Conservation (phyloP, 129 eudicot genomes). For the Gnaphalium uliginosum region DNA sequence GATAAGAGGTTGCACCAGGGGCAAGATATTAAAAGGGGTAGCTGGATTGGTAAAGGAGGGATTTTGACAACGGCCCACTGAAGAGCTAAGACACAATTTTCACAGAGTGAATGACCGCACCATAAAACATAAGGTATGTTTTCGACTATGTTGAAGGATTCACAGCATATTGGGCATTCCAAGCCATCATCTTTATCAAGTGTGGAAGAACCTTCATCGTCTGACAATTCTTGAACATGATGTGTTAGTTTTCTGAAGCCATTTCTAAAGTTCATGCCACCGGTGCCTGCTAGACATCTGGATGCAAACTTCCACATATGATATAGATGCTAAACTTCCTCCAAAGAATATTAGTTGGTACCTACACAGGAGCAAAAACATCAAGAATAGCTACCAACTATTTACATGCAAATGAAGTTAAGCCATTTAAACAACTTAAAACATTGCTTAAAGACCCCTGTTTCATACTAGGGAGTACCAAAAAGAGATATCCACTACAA, state of each 20-base stretch:
- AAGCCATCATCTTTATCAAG: slow-evolving; percentile 57
- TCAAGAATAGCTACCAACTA: neutral
- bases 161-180: slow-evolving; percentile 72
- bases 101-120: slow-evolving; percentile 75
- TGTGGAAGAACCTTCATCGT: slow-evolving; percentile 57
- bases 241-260: slow-evolving; percentile 44
- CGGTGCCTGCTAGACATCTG: slow-evolving; percentile 59
- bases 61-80: slow-evolving; percentile 56
- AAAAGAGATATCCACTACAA: neutral
- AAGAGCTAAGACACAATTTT: slow-evolving; percentile 57
- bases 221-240: slow-evolving; percentile 45
- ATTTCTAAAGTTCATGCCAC: slow-evolving; percentile 40
- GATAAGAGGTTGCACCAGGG: slow-evolving; percentile 80
- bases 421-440: neutral
- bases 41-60: slow-evolving; percentile 57
- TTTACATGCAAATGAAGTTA: neutral
- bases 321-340: slow-evolving; percentile 17
- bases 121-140: slow-evolving; percentile 66
- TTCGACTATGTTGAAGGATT: slow-evolving; percentile 68
- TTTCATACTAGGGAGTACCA: neutral
- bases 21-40: slow-evolving; percentile 69
- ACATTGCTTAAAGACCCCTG: neutral
- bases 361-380: neutral
- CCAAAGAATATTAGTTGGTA: slow-evolving; percentile 8
- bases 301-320: slow-evolving; percentile 70